Evolutionary conservation across 2,329 filamentous ascomycete species (phyloP).

Genomic region (Fusarium haematococcum): DNA sequence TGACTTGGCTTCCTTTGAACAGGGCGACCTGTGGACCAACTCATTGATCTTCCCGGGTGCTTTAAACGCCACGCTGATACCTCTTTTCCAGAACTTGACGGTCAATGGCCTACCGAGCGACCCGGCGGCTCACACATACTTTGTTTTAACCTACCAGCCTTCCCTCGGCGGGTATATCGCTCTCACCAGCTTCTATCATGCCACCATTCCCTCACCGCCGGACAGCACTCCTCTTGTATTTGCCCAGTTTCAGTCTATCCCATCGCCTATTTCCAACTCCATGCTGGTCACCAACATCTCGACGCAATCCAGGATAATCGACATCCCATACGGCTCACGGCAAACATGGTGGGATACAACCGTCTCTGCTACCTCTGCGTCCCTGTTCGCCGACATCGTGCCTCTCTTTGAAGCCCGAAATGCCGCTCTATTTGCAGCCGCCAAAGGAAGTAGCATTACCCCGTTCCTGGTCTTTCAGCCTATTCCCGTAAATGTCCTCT

Average conservation of each 20-base stretch:
- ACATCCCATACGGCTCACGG: conserved; percentile 40
- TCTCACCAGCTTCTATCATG: conserved; percentile 8
- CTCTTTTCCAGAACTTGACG: conserved; percentile 19
- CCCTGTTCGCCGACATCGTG: conserved; percentile 44
- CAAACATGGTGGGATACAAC: conserved; percentile 48
- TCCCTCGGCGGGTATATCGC: conserved; percentile 1
- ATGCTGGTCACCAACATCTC: conserved; percentile 43
- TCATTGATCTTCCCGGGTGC: conserved; percentile 29
- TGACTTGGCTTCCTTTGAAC: conserved; percentile 44
- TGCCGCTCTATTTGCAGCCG: conserved; percentile 20
- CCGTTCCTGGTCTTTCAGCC: conserved; percentile 53
- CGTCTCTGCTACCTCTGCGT: conserved; percentile 36
- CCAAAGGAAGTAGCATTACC: background rate
- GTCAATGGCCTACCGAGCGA: conserved; percentile 32
- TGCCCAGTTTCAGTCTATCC: conserved; percentile 34
- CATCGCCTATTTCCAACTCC: conserved; percentile 33
- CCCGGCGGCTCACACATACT: conserved; percentile 37
- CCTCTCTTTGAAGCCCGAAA: conserved; percentile 40
- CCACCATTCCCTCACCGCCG: conserved; percentile 9
- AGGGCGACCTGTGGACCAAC: conserved; percentile 46
- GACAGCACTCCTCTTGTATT: conserved; percentile 39
- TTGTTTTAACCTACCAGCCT: conserved; percentile 15
- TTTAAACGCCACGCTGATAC: conserved; percentile 25
- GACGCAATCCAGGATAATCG: conserved; percentile 37
- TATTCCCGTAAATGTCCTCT: conserved; percentile 37